Evolutionary conservation across 2,329 filamentous ascomycete species (phyloP).

Genomic region (Colletotrichum truncatum): DNA sequence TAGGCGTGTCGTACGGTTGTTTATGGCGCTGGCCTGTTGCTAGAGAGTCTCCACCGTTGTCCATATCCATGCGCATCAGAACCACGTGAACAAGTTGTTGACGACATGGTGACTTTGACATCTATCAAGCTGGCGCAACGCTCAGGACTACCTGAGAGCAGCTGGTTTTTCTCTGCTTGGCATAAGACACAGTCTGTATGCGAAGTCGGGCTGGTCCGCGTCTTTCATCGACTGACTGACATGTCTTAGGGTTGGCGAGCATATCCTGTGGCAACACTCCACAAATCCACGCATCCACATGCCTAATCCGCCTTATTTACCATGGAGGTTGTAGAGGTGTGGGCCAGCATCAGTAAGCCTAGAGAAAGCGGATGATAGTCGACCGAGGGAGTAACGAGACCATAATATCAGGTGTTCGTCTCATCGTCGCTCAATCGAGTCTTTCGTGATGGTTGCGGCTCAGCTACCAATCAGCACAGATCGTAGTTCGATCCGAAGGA

Average conservation of each 20-base stretch:
- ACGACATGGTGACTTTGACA: neutral
- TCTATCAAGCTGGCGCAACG: neutral
- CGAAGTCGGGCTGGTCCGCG: constrained; percentile 17
- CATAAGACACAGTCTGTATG: neutral
- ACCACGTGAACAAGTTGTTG: neutral
- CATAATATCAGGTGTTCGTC: no score
- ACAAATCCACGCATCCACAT: constrained; percentile 25
- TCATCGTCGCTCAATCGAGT: neutral
- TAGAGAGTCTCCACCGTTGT: neutral
- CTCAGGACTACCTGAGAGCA: neutral
- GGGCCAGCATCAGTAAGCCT: neutral
- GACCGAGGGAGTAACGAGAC: constrained; percentile 5
- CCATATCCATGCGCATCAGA: neutral
- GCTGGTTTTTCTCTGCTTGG: neutral
- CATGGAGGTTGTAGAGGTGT: constrained; percentile 9
- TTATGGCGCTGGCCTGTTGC: neutral
- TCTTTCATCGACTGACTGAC: constrained; percentile 14
- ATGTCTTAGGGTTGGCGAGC: constrained; percentile 1
- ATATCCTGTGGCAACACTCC: constrained; percentile 10
- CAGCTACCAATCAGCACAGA: no score
- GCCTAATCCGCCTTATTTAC: neutral
- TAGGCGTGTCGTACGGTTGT: neutral
- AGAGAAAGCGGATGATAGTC: neutral
- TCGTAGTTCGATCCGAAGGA: no score
- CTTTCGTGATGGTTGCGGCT: neutral